Base-by-base conservation (phyloP, 441 rosid species). In the Pelargonium cotyledonis region DNA sequence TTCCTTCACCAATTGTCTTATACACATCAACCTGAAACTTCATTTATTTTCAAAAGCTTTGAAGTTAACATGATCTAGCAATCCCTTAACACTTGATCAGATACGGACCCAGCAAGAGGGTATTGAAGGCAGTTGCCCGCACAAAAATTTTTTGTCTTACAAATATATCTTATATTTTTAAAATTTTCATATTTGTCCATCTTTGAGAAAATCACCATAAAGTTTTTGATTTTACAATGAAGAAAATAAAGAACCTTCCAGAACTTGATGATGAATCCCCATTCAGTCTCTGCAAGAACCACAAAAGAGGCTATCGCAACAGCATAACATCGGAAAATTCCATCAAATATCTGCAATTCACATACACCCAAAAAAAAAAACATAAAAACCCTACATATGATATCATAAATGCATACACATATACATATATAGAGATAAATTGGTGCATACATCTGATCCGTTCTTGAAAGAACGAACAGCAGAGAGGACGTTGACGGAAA, bases 271-370 rank as follows among this genome's bases (percentile, higher is more conserved):
- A 94, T 80, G 73, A 88, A 89, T 8, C 77, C 83, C 99, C 99
- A 94, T 66, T 94, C 99, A 0, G 97, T 91, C 85, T 94, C 99
- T 0, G 84, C 96, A 3, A 94, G 65, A 65, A 88, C 88, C 70
- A 86, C 96, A 35, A 91, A 76, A 40, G 72, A 70, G 63, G 90
- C 91, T 67, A 90, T 83, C 76, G 85, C 68, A 75, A 90, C 94
- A 11, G 96, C 96, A 46, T 91, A 94, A 75, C 97, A 89, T 76
- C 97, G 82, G 72, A 94, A 94, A 57, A 94, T 86, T 60, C 99
- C 97, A 74, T 91, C 87, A 70, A 94, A 94, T 67, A 91, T 58
- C 96, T 94, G 68, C 74, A 68, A 49, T 66, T 18, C 23, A 11
- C 16, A 72, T 61, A 1, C 23, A 21, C 23, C 51, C 9, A 61